phyloP scores from a whole-genome alignment of 192 early-diverging fungal genomes.

The Thamnidium elegans region DNA sequence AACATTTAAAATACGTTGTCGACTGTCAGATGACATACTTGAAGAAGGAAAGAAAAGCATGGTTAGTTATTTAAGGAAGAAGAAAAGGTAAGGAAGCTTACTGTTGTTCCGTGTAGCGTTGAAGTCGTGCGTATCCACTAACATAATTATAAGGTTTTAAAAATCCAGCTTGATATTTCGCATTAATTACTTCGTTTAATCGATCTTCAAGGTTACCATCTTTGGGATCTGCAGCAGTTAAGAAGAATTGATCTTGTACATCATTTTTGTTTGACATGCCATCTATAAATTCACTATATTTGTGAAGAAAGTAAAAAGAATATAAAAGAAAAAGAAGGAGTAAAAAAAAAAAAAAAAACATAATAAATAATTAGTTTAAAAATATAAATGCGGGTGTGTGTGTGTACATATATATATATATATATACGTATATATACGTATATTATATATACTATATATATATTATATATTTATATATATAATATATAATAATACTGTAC shows the following conservation, averaged over 20 bases:
- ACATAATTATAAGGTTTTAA: conserved; percentile 97
- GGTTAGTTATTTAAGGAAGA: background rate
- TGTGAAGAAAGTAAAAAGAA: background rate
- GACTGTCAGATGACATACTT: conserved; percentile 67
- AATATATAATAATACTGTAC: background rate
- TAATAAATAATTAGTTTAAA: background rate
- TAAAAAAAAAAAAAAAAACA: background rate
- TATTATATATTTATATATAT: too few relatives aligned
- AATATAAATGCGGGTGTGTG: background rate
- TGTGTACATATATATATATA: background rate
- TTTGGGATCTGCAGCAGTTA: conserved; percentile 89
- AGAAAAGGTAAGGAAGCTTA: conserved; percentile 19
- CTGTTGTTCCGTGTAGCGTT: conserved; percentile 87
- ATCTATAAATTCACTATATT: conserved; percentile 11
- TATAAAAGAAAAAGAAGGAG: background rate
- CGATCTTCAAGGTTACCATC: conserved; percentile 90
- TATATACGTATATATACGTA: background rate
- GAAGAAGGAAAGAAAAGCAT: conserved; percentile 3
- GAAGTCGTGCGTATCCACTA: conserved; percentile 85
- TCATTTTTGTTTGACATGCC: conserved; percentile 10
- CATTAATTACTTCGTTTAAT: conserved; percentile 88
- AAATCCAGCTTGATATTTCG: conserved; percentile 94
- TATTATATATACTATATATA: too few relatives aligned
- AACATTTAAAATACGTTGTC: conserved; percentile 81
- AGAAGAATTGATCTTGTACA: conserved; percentile 72